Evolutionary conservation across 306 rosid genomes (phyloP), one percentile per base, ranked within the genome.

Genomic region (Dryas alaskensis): DNA sequence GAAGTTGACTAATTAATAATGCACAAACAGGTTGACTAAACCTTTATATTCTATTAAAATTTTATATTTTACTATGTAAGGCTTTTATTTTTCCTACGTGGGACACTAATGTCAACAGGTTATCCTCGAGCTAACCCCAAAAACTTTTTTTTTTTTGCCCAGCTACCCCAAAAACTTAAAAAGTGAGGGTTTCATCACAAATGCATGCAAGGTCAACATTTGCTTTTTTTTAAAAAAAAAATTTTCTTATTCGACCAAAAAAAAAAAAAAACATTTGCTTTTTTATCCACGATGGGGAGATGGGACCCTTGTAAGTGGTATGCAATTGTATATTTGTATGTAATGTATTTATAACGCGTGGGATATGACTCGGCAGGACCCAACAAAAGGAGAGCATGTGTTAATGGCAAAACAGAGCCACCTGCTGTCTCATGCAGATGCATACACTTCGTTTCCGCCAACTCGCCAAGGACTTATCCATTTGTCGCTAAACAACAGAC

Each of bases 301-400:
- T 31, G 69, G 62, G 76, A 66, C 12, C 78, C 25, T 51, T 74
- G 43, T 11, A 12, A 60, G 10, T 37, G 40, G 37, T 27, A 31
- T 31, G 37, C 37, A 31, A 31, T 31, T 31, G 37, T 31, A 31
- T 31, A 1, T 31, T 31, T 31, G 37, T 31, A 31, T 31, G 37
- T 31, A 1, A 31, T 31, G 37, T 0, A 31, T 31, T 31, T n/a
- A 51, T 42, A 77, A 67, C 81, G 57, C 54, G 76, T 78, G 73
- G 69, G 61, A 73, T 73, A 51, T 61, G 79, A 76, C 73, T 53
- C 67, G 73, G 81, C 75, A 64, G 22, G 79, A 73, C 67, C 78
- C 75, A 73, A 82, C 9, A 37, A 58, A 47, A 14, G 53, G 14
- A 47, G n/a, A 37, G 58, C 85, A 70, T 45, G 65, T 84, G 88